Percentiles rank a stretch among this genome's conserved stretches.
Evolutionary conservation across 2,329 filamentous ascomycete genomes (phyloP).

Genomic region (Chalara sp.): DNA sequence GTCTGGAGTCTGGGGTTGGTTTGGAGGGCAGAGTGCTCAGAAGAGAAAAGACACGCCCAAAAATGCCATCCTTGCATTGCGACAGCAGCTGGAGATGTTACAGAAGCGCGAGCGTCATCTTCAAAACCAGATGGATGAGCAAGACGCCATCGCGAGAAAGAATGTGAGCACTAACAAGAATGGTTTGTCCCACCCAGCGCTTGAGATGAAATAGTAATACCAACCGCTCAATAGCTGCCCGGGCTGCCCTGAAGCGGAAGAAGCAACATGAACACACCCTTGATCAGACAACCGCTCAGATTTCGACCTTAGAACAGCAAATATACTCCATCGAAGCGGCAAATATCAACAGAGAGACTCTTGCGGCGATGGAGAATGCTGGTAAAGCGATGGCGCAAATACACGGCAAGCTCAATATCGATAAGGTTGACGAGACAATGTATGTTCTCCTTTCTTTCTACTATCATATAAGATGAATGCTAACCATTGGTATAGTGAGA

Average conservation of each 20-base stretch:
- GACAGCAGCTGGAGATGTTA: constrained; percentile 91
- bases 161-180: constrained; percentile 85
- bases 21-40: constrained; percentile 74
- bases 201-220: background rate
- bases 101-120: constrained; percentile 93
- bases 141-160: constrained; percentile 83
- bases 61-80: constrained; percentile 86
- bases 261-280: constrained; percentile 89
- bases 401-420: constrained; percentile 81
- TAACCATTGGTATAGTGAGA: constrained; percentile 58
- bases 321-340: constrained; percentile 96
- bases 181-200: constrained; percentile 47
- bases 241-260: constrained; percentile 85
- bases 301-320: constrained; percentile 87
- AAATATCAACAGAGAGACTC: constrained; percentile 96
- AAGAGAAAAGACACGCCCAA: constrained; percentile 92
- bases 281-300: constrained; percentile 84
- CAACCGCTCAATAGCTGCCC: constrained; percentile 60
- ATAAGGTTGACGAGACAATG: constrained; percentile 95
- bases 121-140: constrained; percentile 86
- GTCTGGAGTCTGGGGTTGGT: constrained; percentile 79
- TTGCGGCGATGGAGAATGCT: constrained; percentile 89
- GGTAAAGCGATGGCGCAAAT: constrained; percentile 89
- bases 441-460: constrained; percentile 40
- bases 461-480: constrained; percentile 15